A percentile compares a stretch with the other conserved stretches of the same genome.
These are phyloP conservation scores for Elymus sibiricus DNA, from an alignment of 176 grass and related monocot genomes.

Conservation along the genomic window DNA sequence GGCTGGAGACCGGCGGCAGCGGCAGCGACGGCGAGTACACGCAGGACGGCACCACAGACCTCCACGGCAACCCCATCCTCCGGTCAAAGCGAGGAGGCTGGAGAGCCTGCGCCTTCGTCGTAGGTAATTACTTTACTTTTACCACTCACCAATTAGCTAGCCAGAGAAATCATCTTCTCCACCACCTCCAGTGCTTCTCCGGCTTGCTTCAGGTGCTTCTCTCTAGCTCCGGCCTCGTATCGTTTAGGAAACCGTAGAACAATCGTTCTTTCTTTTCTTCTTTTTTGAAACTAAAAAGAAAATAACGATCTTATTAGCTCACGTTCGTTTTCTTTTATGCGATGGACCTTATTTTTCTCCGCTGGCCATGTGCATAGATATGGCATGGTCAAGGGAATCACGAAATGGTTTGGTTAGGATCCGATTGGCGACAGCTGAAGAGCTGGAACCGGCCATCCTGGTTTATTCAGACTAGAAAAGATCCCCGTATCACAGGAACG, in stretches of 20 bases:
- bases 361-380: not conserved
- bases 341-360: not conserved
- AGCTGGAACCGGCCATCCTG: not conserved
- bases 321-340: too few species aligned
- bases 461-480: not conserved
- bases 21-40: constrained; percentile 62
- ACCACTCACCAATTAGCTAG: too few species aligned
- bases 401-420: not conserved
- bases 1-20: constrained; percentile 18
- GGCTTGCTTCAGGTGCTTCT: not conserved
- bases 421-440: not conserved
- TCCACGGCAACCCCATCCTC: constrained; percentile 78
- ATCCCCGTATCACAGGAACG: not conserved
- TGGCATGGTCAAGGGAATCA: not conserved
- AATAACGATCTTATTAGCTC: not conserved
- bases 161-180: not conserved
- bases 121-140: constrained; percentile 41
- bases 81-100: constrained; percentile 76
- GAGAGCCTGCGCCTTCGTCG: constrained; percentile 83
- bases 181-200: not conserved
- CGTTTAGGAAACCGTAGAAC: too few species aligned
- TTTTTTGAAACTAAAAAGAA: not conserved
- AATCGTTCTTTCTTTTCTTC: too few species aligned
- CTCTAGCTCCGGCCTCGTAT: not conserved
- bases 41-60: constrained; percentile 81